Evolutionary conservation across 176 grass and related monocot genomes (phyloP).

Genomic region (Eragrostis nindensis): DNA sequence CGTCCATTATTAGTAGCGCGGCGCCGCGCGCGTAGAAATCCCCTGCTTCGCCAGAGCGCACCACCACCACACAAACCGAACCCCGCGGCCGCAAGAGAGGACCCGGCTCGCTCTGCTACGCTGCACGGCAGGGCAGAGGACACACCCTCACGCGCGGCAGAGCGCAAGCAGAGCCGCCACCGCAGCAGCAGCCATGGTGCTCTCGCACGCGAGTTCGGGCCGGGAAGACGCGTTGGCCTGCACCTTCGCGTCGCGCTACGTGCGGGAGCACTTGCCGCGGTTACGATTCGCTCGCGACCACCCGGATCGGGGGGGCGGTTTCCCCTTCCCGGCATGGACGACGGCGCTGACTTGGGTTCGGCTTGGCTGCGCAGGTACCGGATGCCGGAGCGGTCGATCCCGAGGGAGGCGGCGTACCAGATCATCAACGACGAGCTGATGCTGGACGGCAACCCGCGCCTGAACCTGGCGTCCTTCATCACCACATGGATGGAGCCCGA

Average conservation of each 20-base stretch:
- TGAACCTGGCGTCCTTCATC: conserved; percentile 79
- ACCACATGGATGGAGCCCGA: conserved; percentile 92
- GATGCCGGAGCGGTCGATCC: conserved; percentile 58
- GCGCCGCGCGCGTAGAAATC: background rate
- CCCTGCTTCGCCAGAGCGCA: background rate
- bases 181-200: conserved; percentile 55
- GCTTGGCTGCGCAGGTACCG: conserved; percentile 46
- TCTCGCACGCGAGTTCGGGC: conserved; percentile 47
- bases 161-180: background rate
- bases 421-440: conserved; percentile 90
- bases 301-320: background rate
- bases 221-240: conserved; percentile 19
- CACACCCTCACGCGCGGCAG: no score
- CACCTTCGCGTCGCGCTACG: conserved; percentile 85
- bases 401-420: conserved; percentile 78
- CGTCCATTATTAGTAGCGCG: conserved; percentile 5
- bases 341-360: background rate
- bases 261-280: conserved; percentile 55
- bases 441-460: conserved; percentile 74
- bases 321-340: background rate
- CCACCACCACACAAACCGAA: conserved; percentile 10
- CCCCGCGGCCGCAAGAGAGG: background rate
- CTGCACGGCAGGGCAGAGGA: background rate
- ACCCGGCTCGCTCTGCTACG: no score
- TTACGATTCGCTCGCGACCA: background rate